Conservation (phyloP, 1,284 basidiomycete genomes). For the Ustilago loliicola region DNA sequence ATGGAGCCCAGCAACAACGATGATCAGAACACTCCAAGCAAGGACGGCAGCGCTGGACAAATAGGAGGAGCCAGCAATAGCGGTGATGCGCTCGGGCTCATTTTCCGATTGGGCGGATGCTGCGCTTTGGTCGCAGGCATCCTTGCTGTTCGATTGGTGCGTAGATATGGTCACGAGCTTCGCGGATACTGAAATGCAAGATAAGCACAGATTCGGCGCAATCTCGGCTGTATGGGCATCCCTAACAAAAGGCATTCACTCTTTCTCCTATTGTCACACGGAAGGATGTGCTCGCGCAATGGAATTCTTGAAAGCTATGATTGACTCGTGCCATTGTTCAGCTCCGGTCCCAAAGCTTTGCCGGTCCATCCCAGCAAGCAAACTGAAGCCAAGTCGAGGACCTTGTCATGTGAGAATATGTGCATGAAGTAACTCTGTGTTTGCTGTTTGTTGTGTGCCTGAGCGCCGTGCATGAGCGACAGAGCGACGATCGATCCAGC, state of each 20-base stretch:
- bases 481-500: too few relatives aligned
- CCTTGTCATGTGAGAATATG: neutral
- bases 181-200: conserved; percentile 22
- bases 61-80: conserved; percentile 11
- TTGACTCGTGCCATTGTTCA: neutral
- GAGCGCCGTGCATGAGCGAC: neutral
- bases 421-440: neutral
- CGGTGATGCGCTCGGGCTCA: conserved; percentile 34
- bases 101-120: conserved; percentile 40
- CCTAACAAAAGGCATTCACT: neutral
- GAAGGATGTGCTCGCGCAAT: neutral
- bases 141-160: conserved; percentile 22
- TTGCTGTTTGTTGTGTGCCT: conserved; percentile 1
- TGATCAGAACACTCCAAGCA: neutral
- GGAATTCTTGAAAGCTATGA: neutral
- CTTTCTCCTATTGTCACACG: neutral
- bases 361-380: neutral
- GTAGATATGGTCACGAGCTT: conserved; percentile 28
- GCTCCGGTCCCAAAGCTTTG: neutral
- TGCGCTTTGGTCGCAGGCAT: conserved; percentile 35
- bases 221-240: neutral
- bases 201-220: neutral
- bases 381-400: neutral
- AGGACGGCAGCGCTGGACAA: neutral
- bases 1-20: conserved; percentile 28